Base-by-base conservation (phyloP, 306 rosid species). In the Castanea sativa region DNA sequence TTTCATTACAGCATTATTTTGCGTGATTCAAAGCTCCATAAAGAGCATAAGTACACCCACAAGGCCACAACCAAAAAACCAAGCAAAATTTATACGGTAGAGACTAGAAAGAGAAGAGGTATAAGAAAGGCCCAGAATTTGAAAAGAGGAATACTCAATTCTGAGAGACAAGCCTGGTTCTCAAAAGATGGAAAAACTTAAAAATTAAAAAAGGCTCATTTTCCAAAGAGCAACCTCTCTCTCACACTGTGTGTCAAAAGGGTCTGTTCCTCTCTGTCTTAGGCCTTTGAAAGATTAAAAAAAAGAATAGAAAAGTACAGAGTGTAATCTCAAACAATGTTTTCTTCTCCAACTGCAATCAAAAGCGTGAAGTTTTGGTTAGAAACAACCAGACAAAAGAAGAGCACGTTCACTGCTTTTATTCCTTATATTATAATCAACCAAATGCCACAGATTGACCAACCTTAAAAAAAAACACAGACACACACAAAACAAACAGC, bases 121-220 rank as follows among this genome's bases (percentile, higher is more conserved):
- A 41, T 61, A 25, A 68, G 52, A 82, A 7, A 84, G 83, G 88
- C 69, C 74, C 82, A 85, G 82, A 82, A 80, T 85, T 83, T 68
- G 80, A 86, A 87, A 85, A 77, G 71, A 41, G 20, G 73, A 79
- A 81, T 41, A 68, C 76, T 85, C 85, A 84, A 76, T 75, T 80
- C 83, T 79, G 71, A 82, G 79, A 86, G 90, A 91, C 92, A 91
- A 83, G 94, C 95, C 88, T 85, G 92, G 89, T 74, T 91, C 94
- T 92, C 87, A 91, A 95, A 95, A 95, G 97, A 90, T 84, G 97
- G 89, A 74, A 67, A 80, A 78, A 41, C 45, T 41, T 8, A 29
- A 53, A 60, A 81, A 20, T 12, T 68, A 38, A 75, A 63, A 35
- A 60, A 78, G 79, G 90, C 97, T 80, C 99, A 88, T 82, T 73